Conservation (phyloP, 106 monocot genomes). For the Allium cepa region DNA sequence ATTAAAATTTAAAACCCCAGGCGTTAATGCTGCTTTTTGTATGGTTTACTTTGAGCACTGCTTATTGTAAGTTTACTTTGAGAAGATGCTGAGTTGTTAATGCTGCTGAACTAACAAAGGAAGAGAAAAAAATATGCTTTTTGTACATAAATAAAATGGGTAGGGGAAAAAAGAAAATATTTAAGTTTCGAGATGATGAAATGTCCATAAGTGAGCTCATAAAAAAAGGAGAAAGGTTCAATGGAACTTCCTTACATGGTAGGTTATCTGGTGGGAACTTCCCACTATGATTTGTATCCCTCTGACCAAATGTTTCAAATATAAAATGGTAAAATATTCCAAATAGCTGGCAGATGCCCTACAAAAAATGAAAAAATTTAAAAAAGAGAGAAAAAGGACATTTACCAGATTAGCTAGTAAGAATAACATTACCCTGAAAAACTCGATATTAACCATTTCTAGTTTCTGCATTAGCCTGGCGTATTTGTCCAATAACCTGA, state of each 20-base stretch:
- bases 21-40: too few relatives aligned
- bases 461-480: constrained; percentile 99
- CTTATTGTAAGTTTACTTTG: too few relatives aligned
- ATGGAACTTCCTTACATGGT: constrained; percentile 27
- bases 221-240: not conserved
- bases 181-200: too few relatives aligned
- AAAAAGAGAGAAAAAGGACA: constrained; percentile 1
- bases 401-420: not conserved
- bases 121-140: too few relatives aligned
- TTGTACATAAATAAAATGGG: too few relatives aligned
- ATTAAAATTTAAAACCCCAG: too few relatives aligned
- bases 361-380: constrained; percentile 20
- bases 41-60: too few relatives aligned
- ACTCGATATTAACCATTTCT: constrained; percentile 82
- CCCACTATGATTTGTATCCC: constrained; percentile 41
- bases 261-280: constrained; percentile 39
- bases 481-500: constrained; percentile 99
- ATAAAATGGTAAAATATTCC: constrained; percentile 81
- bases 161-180: too few relatives aligned
- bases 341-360: constrained; percentile 93
- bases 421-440: constrained; percentile 66
- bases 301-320: constrained; percentile 79
- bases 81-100: too few relatives aligned
- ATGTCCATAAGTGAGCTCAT: too few relatives aligned
- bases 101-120: too few relatives aligned